Base-by-base conservation (phyloP, 805 yeast genomes). In the Scheffersomyces amazonensis region DNA sequence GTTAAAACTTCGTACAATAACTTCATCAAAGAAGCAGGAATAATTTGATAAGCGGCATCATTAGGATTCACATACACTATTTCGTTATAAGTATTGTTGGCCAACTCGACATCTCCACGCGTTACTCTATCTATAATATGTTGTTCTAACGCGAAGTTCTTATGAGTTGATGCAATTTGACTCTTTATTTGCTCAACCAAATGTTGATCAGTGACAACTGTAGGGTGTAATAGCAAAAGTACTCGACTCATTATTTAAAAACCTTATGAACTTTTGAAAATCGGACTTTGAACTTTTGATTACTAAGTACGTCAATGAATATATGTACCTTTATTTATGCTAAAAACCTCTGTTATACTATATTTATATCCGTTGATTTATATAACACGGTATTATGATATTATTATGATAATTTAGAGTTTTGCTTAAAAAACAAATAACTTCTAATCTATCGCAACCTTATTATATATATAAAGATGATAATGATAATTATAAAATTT, bases 211-310 rank as follows among this genome's bases (percentile, higher is more conserved):
- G 82, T 75, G 10, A 81, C 85, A 34, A 77, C 71, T 6, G 85
- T 81, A 15, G 88, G 88, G 51, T 82, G 88, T 37, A 82, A 68
- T 35, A 82, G 63, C 19, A 81, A 58, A 38, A 81, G 59, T 18
- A 60, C 54, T 32, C 47, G 48, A 42, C 54, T 46, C 40, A 36
- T 39, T 27, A 17, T 35, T 27, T n/a, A n/a, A n/a, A n/a, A n/a
- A n/a, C n/a, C 12, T 23, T 15, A 19, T 21, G 35, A 19, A n/a
- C n/a, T n/a, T n/a, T n/a, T n/a, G n/a, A n/a, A n/a, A n/a, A n/a
- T n/a, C n/a, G n/a, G n/a, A n/a, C n/a, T n/a, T n/a, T n/a, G n/a
- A n/a, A n/a, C n/a, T n/a, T n/a, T n/a, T n/a, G n/a, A n/a, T n/a
- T n/a, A n/a, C n/a, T n/a, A n/a, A n/a, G n/a, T n/a, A n/a, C n/a